Base-by-base conservation (phyloP, 2,329 filamentous ascomycete species). In the Trichoderma simmonsii region DNA sequence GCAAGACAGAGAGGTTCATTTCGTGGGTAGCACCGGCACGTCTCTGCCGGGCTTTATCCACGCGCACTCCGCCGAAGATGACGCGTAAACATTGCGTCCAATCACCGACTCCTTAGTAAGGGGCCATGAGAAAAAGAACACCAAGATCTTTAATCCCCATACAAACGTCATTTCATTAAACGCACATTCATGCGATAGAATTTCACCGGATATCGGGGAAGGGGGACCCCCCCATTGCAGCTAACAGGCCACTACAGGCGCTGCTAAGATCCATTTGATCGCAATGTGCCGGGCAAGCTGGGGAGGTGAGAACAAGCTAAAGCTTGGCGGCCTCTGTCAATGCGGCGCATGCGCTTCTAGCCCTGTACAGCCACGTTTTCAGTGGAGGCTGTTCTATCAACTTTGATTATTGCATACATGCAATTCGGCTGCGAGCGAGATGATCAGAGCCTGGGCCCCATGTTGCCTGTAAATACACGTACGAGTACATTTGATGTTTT, bases 331-430 rank as follows among this genome's bases (percentile, higher is more conserved):
- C 64, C 70, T 72, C 54, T 68, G 48, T 63, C 48, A 43, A n/a
- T 48, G 39, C 30, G 59, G 39, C 36, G 54, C 60, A 57, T 48
- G 54, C 18, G 28, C 18, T 66, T 59, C 48, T 66, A 66, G 70
- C 56, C 63, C 70, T 63, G 51, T 71, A 72, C 64, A 72, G 70
- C 70, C 70, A 72, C 70, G 70, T 68, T 72, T 48, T 36, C 39
- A 36, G 70, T 72, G 70, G 70, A 72, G 70, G 70, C 43, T 39
- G 43, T n/a, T 36, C 26, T 56, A 34, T n/a, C 30, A 32, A 66
- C 39, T 30, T 57, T 28, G 51, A 59, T 43, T 34, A 59, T 36
- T 26, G 54, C 48, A 30, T 18, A 57, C 56, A 36, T 32, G 21
- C 18, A 63, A 43, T 28, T 43, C 60, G 21, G 60, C 34, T 36